Percentiles rank a stretch among this genome's conserved stretches.
These are phyloP conservation scores for Buxus sempervirens DNA, from an alignment of 164 flowering plant species.

Conservation along the genomic window DNA sequence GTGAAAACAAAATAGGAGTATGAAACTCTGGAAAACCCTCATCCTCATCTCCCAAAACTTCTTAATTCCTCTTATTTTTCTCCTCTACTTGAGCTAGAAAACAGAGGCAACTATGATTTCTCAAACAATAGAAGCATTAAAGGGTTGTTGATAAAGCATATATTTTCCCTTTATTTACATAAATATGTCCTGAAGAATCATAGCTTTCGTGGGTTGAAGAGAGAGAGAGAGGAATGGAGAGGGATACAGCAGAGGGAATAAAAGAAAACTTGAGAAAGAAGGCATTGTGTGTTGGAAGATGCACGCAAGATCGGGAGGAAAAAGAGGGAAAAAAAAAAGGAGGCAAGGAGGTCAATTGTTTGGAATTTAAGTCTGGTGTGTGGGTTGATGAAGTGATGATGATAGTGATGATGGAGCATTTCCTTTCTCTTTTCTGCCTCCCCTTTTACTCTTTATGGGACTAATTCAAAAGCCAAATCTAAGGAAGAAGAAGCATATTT, in stretches of 20 bases:
- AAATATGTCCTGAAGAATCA: conserved; percentile 40
- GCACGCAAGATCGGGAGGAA: conserved; percentile 59
- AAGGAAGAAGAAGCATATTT: too few species aligned
- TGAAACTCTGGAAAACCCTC: too few species aligned
- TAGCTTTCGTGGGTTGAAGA: conserved; percentile 45
- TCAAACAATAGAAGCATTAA: too few species aligned
- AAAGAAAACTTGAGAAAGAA: conserved; percentile 41
- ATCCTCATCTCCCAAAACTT: too few species aligned
- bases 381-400: conserved; percentile 13
- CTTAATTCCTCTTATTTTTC: too few species aligned
- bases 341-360: conserved; percentile 28
- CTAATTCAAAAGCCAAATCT: conserved; percentile 37
- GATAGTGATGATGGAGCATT: too few species aligned
- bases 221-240: conserved; percentile 12
- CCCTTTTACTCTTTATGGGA: conserved; percentile 39
- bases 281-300: conserved; percentile 41
- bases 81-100: too few species aligned
- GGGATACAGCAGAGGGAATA: conserved; percentile 24
- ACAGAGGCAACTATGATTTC: too few species aligned
- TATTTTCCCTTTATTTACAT: too few species aligned
- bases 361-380: conserved; percentile 37
- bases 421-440: conserved; percentile 20
- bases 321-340: conserved; percentile 32
- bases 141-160: too few species aligned
- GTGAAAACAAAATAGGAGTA: conserved; percentile 23